phyloP scores from a whole-genome alignment of 2,329 filamentous ascomycete species.

The Ophiostoma angusticollis region DNA sequence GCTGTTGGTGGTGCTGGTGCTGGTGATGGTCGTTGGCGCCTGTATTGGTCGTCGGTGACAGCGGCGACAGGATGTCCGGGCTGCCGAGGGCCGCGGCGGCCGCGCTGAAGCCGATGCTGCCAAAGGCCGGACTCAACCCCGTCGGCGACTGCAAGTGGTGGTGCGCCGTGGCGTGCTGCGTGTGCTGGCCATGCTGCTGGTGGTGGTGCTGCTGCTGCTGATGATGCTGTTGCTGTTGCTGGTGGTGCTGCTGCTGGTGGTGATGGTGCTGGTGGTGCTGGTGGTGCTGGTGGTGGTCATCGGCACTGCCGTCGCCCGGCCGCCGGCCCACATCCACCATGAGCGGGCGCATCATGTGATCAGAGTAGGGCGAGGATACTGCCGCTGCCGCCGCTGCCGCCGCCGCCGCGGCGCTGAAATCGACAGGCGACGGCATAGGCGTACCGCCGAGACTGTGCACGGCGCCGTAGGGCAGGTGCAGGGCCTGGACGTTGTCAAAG shows the following conservation, averaged over 20 bases:
- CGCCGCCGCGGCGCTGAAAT: slow-evolving; percentile 25
- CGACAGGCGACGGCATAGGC: slow-evolving; percentile 35
- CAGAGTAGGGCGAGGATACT: slow-evolving; percentile 32
- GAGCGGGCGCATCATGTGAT: slow-evolving; percentile 53
- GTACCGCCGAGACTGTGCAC: slow-evolving; percentile 39
- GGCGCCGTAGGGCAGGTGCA: slow-evolving; percentile 55
- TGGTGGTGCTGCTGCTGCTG: background rate
- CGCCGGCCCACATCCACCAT: slow-evolving; percentile 54
- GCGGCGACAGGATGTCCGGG: slow-evolving; percentile 43
- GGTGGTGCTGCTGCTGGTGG: background rate
- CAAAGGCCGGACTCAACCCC: slow-evolving; percentile 54
- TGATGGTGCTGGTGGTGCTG: background rate
- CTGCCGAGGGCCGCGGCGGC: slow-evolving; percentile 31
- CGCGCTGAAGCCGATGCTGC: slow-evolving; percentile 51
- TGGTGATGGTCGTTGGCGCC: slow-evolving; percentile 23
- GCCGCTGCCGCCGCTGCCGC: slow-evolving; percentile 3
- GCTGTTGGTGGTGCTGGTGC: background rate
- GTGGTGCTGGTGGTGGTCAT: slow-evolving; percentile 38
- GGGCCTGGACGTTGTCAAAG: slow-evolving; percentile 56
- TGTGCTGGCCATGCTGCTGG: slow-evolving; percentile 13
- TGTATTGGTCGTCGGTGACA: slow-evolving; percentile 36
- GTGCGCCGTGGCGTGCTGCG: too few relatives aligned
- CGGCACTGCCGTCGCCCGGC: slow-evolving; percentile 29
- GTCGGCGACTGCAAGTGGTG: too few relatives aligned
- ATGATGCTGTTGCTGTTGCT: slow-evolving; percentile 1